Base-by-base conservation (phyloP, 1,139 yeast species). In the Yamadazyma epiphylla region DNA sequence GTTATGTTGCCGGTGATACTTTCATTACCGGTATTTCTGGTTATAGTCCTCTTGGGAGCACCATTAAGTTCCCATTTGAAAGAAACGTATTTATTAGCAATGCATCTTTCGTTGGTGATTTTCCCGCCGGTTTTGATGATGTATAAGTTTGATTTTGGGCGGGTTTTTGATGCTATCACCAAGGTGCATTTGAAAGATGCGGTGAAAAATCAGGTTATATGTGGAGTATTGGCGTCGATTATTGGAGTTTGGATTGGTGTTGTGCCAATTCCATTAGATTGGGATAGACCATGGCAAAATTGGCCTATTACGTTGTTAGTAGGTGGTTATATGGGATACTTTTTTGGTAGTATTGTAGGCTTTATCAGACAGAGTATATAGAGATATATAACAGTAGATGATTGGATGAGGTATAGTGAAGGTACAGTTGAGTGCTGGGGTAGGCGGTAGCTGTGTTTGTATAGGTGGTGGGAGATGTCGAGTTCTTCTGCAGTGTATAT, bases 251-350 rank as follows among this genome's bases (percentile, higher is more conserved):
- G 97, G 97, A 47, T 87, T 3, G 96, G 97, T 8, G 96, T 94
- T 4, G 60, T 86, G 24, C 97, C 95, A 2, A 88, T 91, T 37
- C 96, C 97, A 0, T 68, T 91, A 36, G 98, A 91, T 55, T 91
- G 98, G 98, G 98, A 91, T 54, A 70, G 97, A 44, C 88, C 84
- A 17, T 91, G 98, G 98, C 98, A 91, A 57, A 73, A 69, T 36
- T 91, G 96, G 95, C 98, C 98, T n/a, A 74, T 87, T 35, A 89
- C 97, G 1, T 70, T 89, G 30, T 62, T 89, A 15, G 66, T 74
- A n/a, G 97, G 97, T 1, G 80, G 78, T 0, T 87, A 86, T 48
- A 17, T 67, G 1, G 97, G 96, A 12, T 74, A 80, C 3, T 66
- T 78, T 16, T 43, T 73, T 4, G 96, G 95, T 3, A 49, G 57